Base-by-base conservation (phyloP, 352 stramenopile genomes). In the Globisporangium paddicum region DNA sequence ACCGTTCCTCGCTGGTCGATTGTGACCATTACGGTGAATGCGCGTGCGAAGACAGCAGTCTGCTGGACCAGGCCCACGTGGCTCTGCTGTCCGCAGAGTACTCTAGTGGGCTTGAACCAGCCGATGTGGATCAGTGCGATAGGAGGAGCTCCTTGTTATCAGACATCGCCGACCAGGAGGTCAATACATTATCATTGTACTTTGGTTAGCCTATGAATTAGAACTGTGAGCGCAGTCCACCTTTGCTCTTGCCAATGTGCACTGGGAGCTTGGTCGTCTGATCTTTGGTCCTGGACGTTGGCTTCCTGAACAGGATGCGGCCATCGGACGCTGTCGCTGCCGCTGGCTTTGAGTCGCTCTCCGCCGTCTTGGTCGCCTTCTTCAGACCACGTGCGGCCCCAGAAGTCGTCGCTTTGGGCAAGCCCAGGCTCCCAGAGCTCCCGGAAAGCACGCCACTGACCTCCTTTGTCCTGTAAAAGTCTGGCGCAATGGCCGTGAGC, bases 231-330 rank as follows among this genome's bases (percentile, higher is more conserved):
- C 81, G 81, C 8, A 93, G 41, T 0, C 83, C 83, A 23, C 83
- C 83, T 73, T 90, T 93, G 67, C 75, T 90, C 60, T 93, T 93
- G 45, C 83, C 83, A 63, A 90, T 88, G 46, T 90, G 79, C 23
- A 93, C 79, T 0, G 83, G 83, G n/a, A 90, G 60, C 35, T 77
- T 79, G 38, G 57, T 21, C 7, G 23, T 25, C 14, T 30, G 8
- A 14, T 75, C 52, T 30, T 62, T 66, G 46, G 72, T 59, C 23
- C 38, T 70, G n/a, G 42, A 51, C 5, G 63, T 61, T 6, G 83
- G 83, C 63, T 90, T 90, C 13, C 83, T 79, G 59, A 93, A 93
- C 28, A 90, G 40, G 26, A 93, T 90, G 21, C 83, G 80, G 4
- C 77, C 79, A 40, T 82, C 75, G 0, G 56, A 40, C n/a, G 64